Evolutionary conservation across 192 early-diverging fungal genomes (phyloP).

Genomic region (Rhizophagus prolifer): DNA sequence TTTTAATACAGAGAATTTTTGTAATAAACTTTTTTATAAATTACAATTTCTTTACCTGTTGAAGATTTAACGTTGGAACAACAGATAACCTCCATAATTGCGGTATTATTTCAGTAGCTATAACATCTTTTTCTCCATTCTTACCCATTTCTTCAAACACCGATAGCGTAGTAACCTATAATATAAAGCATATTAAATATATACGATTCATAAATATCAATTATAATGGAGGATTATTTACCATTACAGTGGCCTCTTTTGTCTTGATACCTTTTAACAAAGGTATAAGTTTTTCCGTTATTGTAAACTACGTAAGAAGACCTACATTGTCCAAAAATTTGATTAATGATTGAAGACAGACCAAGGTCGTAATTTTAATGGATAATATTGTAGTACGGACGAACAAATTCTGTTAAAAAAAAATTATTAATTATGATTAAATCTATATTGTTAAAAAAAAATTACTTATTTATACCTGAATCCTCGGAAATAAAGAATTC

Average conservation of each 20-base stretch:
- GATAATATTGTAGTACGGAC: constrained; percentile 63
- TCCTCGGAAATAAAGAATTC: constrained; percentile 65
- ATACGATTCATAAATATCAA: neutral
- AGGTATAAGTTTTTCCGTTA: constrained; percentile 77
- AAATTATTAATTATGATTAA: neutral
- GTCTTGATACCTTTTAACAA: constrained; percentile 72
- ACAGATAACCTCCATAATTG: constrained; percentile 76
- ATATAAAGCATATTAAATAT: neutral
- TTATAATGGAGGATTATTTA: constrained; percentile 30
- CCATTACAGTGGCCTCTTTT: constrained; percentile 73
- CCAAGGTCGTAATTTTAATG: constrained; percentile 69
- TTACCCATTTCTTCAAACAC: constrained; percentile 80
- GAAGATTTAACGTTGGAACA: constrained; percentile 65
- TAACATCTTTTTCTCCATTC: constrained; percentile 67
- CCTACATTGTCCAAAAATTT: constrained; percentile 64
- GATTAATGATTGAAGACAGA: constrained; percentile 69
- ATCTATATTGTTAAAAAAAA: neutral
- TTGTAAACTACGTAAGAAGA: constrained; percentile 44
- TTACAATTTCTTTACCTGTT: constrained; percentile 54
- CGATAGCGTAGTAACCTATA: constrained; percentile 69
- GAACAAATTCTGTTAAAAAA: constrained; percentile 56
- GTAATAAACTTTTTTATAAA: neutral
- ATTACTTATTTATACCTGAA: constrained; percentile 45
- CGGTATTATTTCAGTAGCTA: constrained; percentile 75
- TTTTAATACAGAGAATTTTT: neutral